A percentile compares a stretch with the other conserved stretches of the same genome.
Evolutionary conservation across 169 alveolate species (phyloP).

Genomic region (Plasmodium falciparum): DNA sequence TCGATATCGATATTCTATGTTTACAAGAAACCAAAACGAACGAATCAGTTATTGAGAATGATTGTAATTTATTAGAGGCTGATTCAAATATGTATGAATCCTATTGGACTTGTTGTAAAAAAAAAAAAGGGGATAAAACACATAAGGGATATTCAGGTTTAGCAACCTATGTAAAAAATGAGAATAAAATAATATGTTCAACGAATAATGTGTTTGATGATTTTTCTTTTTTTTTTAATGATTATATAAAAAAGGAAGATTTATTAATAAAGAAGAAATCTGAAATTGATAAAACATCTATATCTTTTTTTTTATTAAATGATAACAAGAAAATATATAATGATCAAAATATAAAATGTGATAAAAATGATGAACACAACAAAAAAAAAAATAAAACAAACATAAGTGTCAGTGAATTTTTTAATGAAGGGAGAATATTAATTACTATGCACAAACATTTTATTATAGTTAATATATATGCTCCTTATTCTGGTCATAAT

Average conservation of each 20-base stretch:
- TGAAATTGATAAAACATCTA: conserved; percentile 28
- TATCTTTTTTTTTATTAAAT: conserved; percentile 15
- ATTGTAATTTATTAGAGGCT: conserved; percentile 42
- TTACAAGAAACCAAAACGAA: conserved; percentile 77
- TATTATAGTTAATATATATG: conserved; percentile 72
- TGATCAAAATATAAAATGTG: neutral
- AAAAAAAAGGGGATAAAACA: conserved; percentile 20
- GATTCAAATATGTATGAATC: conserved; percentile 63
- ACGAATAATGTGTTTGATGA: conserved; percentile 33
- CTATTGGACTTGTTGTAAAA: conserved; percentile 63
- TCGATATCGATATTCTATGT: conserved; percentile 75
- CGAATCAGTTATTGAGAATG: conserved; percentile 51
- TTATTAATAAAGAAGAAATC: conserved; percentile 18
- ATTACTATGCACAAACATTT: conserved; percentile 61
- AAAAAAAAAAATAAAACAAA: neutral
- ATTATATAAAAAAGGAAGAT: conserved; percentile 9
- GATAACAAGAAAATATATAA: neutral
- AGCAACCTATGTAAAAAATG: conserved; percentile 47
- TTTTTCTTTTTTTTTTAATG: conserved; percentile 41
- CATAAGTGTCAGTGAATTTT: conserved; percentile 8
- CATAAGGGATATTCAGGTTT: conserved; percentile 65
- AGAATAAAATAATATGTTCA: conserved; percentile 30
- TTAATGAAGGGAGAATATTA: conserved; percentile 75
- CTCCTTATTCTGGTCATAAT: conserved; percentile 74
- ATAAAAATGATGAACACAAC: neutral